phyloP scores from a whole-genome alignment of 805 yeast species.

The Cephaloascus albidus region DNA sequence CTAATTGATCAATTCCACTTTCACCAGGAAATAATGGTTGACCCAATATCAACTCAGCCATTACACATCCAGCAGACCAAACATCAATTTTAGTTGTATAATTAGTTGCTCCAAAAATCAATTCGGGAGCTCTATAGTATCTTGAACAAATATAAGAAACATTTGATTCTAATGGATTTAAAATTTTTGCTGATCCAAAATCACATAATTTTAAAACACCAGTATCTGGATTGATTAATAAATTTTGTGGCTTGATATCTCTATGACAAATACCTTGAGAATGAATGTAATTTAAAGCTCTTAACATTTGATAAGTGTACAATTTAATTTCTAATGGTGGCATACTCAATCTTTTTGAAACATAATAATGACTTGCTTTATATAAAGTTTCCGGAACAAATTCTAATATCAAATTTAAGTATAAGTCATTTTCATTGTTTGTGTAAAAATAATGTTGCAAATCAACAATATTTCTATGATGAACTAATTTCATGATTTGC shows the following conservation, averaged over 20 bases:
- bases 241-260: constrained; percentile 86
- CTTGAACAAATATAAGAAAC: constrained; percentile 95
- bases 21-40: constrained; percentile 98
- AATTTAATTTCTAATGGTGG: constrained; percentile 83
- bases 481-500: constrained; percentile 86
- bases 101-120: constrained; percentile 93
- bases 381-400: constrained; percentile 94
- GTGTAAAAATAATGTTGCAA: constrained; percentile 81
- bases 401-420: constrained; percentile 83
- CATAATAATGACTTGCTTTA: constrained; percentile 80
- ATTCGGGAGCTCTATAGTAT: constrained; percentile 95
- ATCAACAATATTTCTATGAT: constrained; percentile 82
- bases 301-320: constrained; percentile 67
- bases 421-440: constrained; percentile 68
- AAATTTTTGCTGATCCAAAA: constrained; percentile 90
- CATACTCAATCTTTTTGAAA: constrained; percentile 67
- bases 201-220: constrained; percentile 90
- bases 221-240: constrained; percentile 75
- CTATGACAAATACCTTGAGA: constrained; percentile 80
- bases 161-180: constrained; percentile 86
- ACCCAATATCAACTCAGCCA: constrained; percentile 92
- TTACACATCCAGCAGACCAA: constrained; percentile 97
- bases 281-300: constrained; percentile 77
- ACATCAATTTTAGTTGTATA: constrained; percentile 95
- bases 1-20: constrained; percentile 93